phyloP scores from a whole-genome alignment of 768 basidiomycete species.

The Suillus ampliporus region DNA sequence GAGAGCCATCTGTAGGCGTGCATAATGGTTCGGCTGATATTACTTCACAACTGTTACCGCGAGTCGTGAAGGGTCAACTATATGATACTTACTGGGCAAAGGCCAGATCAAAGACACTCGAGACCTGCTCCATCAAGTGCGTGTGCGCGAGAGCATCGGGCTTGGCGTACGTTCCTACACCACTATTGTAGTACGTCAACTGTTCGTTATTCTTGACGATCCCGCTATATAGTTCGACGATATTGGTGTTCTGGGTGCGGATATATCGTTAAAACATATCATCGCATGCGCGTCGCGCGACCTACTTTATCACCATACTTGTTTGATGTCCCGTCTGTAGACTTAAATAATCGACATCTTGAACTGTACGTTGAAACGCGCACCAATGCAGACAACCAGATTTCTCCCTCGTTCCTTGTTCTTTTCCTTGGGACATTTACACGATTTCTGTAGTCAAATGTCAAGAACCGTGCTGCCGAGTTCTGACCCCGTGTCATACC shows the following conservation, averaged over 20 bases:
- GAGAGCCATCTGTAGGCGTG: slow-evolving; percentile 48
- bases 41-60: neutral
- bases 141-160: slow-evolving; percentile 15
- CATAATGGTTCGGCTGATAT: slow-evolving; percentile 34
- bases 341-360: neutral
- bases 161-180: slow-evolving; percentile 43
- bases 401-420: slow-evolving; percentile 16
- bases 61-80: neutral
- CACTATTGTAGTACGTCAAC: slow-evolving; percentile 48
- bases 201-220: slow-evolving; percentile 41
- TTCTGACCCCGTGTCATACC: neutral
- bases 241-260: slow-evolving; percentile 44
- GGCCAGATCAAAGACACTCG: slow-evolving; percentile 39
- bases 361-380: neutral
- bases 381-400: slow-evolving; percentile 35
- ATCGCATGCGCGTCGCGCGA: neutral
- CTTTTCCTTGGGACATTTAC: no score
- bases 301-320: slow-evolving; percentile 37
- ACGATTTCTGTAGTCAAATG: no score
- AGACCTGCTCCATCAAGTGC: slow-evolving; percentile 27
- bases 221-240: slow-evolving; percentile 45
- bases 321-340: slow-evolving; percentile 41
- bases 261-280: neutral
- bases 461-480: no score
- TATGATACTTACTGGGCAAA: slow-evolving; percentile 40